A percentile compares a stretch with the other conserved stretches of the same genome.
Conservation (phyloP, 306 rosid genomes). For the Medicago arabica region DNA sequence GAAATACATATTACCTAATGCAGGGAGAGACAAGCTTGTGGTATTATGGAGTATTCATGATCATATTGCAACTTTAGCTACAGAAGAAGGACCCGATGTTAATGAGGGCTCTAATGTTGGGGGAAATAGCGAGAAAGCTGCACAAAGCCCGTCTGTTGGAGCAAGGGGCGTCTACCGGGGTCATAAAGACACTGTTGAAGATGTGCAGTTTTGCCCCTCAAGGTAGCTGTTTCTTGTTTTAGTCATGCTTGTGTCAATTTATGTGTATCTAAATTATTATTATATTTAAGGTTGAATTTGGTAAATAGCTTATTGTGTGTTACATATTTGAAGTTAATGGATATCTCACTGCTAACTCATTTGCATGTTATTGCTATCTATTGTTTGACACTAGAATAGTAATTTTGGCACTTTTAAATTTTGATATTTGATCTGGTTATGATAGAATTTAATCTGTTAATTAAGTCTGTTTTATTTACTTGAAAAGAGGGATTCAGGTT, state of each 20-base stretch:
- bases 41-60: constrained; percentile 95
- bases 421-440: constrained; percentile 9
- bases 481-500: not conserved
- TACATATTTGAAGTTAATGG: constrained; percentile 16
- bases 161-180: constrained; percentile 91
- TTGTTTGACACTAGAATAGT: constrained; percentile 23
- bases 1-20: constrained; percentile 19
- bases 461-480: constrained; percentile 14
- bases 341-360: not conserved
- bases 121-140: constrained; percentile 59
- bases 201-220: constrained; percentile 95
- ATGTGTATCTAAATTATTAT: constrained; percentile 4
- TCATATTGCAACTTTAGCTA: constrained; percentile 71
- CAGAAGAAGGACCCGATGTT: constrained; percentile 62
- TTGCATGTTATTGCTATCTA: constrained; percentile 12
- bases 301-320: constrained; percentile 9
- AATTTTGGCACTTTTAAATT: constrained; percentile 5
- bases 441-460: constrained; percentile 31
- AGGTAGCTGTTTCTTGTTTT: constrained; percentile 58
- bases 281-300: not conserved
- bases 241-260: constrained; percentile 19
- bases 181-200: constrained; percentile 91
- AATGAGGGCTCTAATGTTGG: constrained; percentile 58
- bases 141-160: constrained; percentile 72
- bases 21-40: constrained; percentile 94